A percentile compares a stretch with the other conserved stretches of the same genome.
These are phyloP conservation scores for Neocallimastix lanati DNA, from an alignment of 192 early-diverging fungal genomes.

Conservation along the genomic window DNA sequence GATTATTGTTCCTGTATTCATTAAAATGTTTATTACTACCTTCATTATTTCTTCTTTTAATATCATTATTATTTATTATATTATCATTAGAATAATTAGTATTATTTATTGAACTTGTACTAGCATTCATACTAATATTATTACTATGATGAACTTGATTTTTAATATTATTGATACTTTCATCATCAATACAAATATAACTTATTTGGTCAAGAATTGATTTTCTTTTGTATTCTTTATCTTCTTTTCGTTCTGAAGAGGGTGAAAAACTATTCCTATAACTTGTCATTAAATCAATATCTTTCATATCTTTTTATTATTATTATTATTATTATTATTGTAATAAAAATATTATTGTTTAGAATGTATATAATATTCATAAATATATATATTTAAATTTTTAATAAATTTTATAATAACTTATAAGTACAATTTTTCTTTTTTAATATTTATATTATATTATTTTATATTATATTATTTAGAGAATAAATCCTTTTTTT, in stretches of 20 bases:
- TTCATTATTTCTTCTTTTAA: not conserved
- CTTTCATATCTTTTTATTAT: not conserved
- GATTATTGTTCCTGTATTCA: not conserved
- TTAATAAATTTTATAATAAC: too few relatives aligned
- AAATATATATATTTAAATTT: too few relatives aligned
- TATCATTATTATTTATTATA: not conserved
- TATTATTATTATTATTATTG: too few relatives aligned
- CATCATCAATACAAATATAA: not conserved
- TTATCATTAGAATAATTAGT: too few relatives aligned
- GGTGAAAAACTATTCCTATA: not conserved
- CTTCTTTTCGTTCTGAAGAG: not conserved
- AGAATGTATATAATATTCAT: too few relatives aligned
- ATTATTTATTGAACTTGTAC: too few relatives aligned
- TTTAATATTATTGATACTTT: not conserved
- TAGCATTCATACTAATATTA: not conserved
- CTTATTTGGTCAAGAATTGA: not conserved
- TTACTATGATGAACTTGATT: not conserved
- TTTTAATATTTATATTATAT: too few relatives aligned
- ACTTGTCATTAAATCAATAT: not conserved
- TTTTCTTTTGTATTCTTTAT: not conserved
- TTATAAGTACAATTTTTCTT: too few relatives aligned
- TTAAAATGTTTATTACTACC: not conserved
- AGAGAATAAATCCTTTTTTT: too few relatives aligned
- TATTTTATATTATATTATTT: too few relatives aligned
- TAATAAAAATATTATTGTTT: too few relatives aligned